Evolutionary conservation across 1,284 basidiomycete genomes (phyloP).

Genomic region (Sphagnurus paluster): DNA sequence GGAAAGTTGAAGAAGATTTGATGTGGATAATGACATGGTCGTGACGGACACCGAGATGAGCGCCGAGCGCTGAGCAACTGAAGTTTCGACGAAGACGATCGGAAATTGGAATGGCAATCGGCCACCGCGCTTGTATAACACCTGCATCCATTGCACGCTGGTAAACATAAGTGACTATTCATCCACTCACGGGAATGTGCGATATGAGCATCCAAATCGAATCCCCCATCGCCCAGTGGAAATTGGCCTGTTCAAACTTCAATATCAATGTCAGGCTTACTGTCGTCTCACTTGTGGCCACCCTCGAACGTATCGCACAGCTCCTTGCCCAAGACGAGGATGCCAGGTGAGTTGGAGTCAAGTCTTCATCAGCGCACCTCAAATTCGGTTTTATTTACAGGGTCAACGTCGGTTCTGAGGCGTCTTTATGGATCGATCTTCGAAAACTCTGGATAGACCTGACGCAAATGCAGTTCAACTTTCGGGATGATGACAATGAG

Average conservation of each 20-base stretch:
- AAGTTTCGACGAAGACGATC: too few relatives aligned
- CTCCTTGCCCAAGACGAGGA: constrained; percentile 44
- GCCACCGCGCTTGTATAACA: constrained; percentile 1
- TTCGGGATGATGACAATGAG: constrained; percentile 48
- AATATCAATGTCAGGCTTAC: constrained; percentile 32
- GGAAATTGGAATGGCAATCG: too few relatives aligned
- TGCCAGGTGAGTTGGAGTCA: constrained; percentile 38
- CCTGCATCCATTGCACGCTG: too few relatives aligned
- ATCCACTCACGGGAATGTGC: constrained; percentile 7
- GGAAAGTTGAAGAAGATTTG: too few relatives aligned
- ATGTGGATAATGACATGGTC: too few relatives aligned
- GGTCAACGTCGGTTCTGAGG: constrained; percentile 43
- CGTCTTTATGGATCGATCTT: constrained; percentile 55
- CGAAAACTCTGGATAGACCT: constrained; percentile 54
- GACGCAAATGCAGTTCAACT: constrained; percentile 41
- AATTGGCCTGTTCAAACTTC: constrained; percentile 37
- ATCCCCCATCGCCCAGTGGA: constrained; percentile 33
- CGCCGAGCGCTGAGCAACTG: too few relatives aligned
- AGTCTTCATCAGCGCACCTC: neutral
- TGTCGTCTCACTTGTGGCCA: constrained; percentile 29
- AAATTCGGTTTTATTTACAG: constrained; percentile 29
- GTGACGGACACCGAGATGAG: too few relatives aligned
- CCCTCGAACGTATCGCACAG: constrained; percentile 46
- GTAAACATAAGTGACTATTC: too few relatives aligned
- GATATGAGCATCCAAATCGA: constrained; percentile 11